Conservation (phyloP, 345 rosid genomes). For the Carallia brachiata region DNA sequence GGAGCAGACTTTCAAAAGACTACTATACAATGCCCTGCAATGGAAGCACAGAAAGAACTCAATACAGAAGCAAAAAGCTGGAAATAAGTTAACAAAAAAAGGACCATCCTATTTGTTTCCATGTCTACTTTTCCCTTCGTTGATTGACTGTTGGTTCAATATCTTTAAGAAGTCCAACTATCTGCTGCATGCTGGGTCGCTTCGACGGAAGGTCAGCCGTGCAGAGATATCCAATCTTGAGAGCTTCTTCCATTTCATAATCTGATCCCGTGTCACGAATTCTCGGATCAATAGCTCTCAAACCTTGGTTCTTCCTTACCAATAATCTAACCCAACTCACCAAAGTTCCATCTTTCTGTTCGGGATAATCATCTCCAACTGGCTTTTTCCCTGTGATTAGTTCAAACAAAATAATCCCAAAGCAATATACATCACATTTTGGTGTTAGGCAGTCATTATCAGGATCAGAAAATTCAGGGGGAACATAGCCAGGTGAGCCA, state of each 20-base stretch:
- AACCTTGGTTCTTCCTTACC: constrained; percentile 58
- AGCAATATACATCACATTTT: constrained; percentile 88
- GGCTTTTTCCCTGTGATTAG: constrained; percentile 79
- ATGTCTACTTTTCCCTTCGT: constrained; percentile 26
- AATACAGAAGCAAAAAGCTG: not conserved
- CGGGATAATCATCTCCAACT: constrained; percentile 65
- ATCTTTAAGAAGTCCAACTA: constrained; percentile 94
- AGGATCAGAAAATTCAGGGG: constrained; percentile 71
- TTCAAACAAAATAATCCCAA: constrained; percentile 81
- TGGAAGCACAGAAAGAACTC: constrained; percentile 24
- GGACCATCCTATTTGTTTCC: constrained; percentile 9
- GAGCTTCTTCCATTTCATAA: constrained; percentile 72
- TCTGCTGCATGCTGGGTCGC: constrained; percentile 95
- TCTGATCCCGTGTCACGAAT: constrained; percentile 60
- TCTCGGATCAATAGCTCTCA: constrained; percentile 71
- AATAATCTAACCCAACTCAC: constrained; percentile 79
- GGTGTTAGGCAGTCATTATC: constrained; percentile 60
- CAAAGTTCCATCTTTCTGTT: constrained; percentile 48
- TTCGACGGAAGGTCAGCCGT: constrained; percentile 81
- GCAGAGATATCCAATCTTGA: constrained; percentile 92
- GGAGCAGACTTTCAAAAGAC: constrained; percentile 15
- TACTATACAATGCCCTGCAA: constrained; percentile 31
- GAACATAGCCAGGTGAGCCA: constrained; percentile 76
- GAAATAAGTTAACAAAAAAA: constrained; percentile 3
- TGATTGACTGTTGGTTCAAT: constrained; percentile 55